phyloP scores from a whole-genome alignment of 2,329 filamentous ascomycete genomes.

The Fusarium odoratissimum region DNA sequence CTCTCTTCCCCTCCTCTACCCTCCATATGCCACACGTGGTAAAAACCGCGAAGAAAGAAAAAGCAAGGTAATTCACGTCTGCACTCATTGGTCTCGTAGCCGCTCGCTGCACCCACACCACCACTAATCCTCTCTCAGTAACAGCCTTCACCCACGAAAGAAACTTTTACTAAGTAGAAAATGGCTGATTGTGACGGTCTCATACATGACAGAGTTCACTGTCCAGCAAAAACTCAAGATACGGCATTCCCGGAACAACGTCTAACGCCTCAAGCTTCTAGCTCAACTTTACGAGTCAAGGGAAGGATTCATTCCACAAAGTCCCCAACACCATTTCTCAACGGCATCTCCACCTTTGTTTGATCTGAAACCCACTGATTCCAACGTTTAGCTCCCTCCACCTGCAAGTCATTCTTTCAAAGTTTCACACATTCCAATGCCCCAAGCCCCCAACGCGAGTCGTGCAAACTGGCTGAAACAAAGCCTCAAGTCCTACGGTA shows the following conservation, averaged over 20 bases:
- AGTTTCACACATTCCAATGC: slow-evolving; percentile 31
- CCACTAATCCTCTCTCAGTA: slow-evolving; percentile 3
- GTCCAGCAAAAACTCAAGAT: not conserved
- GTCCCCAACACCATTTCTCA: not conserved
- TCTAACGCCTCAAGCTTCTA: not conserved
- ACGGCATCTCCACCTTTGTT: not conserved
- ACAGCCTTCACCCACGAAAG: not conserved
- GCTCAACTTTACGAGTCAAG: not conserved
- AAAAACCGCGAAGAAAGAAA: not conserved
- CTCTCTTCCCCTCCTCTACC: slow-evolving; percentile 21
- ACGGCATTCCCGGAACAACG: not conserved
- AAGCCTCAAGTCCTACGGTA: not conserved
- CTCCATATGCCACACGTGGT: slow-evolving; percentile 32
- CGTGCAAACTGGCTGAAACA: slow-evolving; percentile 29
- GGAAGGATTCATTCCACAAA: not conserved
- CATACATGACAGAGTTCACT: not conserved
- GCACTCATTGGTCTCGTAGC: slow-evolving; percentile 40
- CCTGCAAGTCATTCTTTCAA: slow-evolving; percentile 28
- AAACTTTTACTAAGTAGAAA: not conserved
- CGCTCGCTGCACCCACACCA: slow-evolving; percentile 41
- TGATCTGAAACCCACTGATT: slow-evolving; percentile 30
- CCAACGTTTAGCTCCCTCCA: slow-evolving; percentile 13
- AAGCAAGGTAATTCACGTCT: slow-evolving; percentile 2
- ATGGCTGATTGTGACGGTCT: not conserved
- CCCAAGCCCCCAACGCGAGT: slow-evolving; percentile 3